phyloP scores from a whole-genome alignment of 2,329 filamentous ascomycete species.

The Akanthomyces lecanii region DNA sequence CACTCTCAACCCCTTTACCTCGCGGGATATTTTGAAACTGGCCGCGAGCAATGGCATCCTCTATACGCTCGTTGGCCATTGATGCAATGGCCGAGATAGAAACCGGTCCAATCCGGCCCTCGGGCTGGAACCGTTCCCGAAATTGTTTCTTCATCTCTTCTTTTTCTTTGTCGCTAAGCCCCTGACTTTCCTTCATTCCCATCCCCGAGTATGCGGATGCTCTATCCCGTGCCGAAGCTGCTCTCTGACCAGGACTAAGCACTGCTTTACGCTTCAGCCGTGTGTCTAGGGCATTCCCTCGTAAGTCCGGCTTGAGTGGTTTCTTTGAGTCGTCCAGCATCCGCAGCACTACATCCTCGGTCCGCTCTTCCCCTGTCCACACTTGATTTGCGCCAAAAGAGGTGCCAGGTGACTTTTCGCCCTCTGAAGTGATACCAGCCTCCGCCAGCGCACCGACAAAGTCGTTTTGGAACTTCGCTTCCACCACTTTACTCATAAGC shows the following conservation, averaged over 20 bases:
- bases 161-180: slow-evolving; percentile 65
- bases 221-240: slow-evolving; percentile 53
- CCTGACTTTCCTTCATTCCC: slow-evolving; percentile 43
- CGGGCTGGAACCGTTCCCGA: slow-evolving; percentile 73
- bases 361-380: slow-evolving; percentile 75
- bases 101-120: slow-evolving; percentile 67
- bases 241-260: slow-evolving; percentile 42
- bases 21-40: slow-evolving; percentile 82
- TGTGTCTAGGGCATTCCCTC: slow-evolving; percentile 51
- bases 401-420: not conserved
- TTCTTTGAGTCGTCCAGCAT: slow-evolving; percentile 82
- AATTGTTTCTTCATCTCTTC: slow-evolving; percentile 69
- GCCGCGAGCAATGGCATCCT: slow-evolving; percentile 86
- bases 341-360: slow-evolving; percentile 72
- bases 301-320: slow-evolving; percentile 52
- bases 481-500: slow-evolving; percentile 53
- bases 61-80: slow-evolving; percentile 85
- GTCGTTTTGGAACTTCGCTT: slow-evolving; percentile 50
- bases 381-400: slow-evolving; percentile 30
- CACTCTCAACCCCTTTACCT: slow-evolving; percentile 75
- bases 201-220: slow-evolving; percentile 48
- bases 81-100: slow-evolving; percentile 74
- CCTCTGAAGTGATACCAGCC: slow-evolving; percentile 42
- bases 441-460: slow-evolving; percentile 46
- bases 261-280: slow-evolving; percentile 39